phyloP scores from a whole-genome alignment of 1,284 basidiomycete species.

The Sparassis latifolia region DNA sequence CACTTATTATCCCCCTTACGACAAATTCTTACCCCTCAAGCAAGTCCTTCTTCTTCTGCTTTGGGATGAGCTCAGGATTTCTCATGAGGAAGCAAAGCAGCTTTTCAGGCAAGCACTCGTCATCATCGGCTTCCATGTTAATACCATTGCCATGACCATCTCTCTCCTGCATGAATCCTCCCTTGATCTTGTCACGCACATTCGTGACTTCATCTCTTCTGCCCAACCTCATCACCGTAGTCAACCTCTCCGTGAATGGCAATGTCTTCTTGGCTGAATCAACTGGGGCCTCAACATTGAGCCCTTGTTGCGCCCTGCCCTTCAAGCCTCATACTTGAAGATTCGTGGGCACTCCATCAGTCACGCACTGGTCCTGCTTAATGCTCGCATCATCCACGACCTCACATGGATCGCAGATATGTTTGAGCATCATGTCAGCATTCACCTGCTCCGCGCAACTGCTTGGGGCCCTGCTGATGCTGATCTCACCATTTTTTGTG shows the following conservation, averaged over 20 bases:
- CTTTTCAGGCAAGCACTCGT: conserved; percentile 21
- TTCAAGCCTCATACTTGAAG: conserved; percentile 30
- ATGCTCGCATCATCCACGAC: conserved; percentile 17
- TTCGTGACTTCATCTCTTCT: conserved; percentile 1
- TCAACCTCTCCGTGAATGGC: conserved; percentile 22
- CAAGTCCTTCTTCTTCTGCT: too few relatives aligned
- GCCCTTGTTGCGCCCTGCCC: conserved; percentile 26
- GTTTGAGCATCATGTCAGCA: neutral
- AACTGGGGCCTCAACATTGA: conserved; percentile 37
- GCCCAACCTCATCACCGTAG: conserved; percentile 7
- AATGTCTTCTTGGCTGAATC: conserved; percentile 26
- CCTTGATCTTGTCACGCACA: neutral
- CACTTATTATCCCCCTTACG: too few relatives aligned
- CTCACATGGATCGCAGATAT: conserved; percentile 24
- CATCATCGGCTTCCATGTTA: conserved; percentile 32
- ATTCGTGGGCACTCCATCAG: conserved; percentile 19
- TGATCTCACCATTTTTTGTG: neutral
- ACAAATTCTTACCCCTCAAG: too few relatives aligned
- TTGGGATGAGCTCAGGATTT: too few relatives aligned
- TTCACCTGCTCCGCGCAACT: neutral
- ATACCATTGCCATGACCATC: conserved; percentile 24
- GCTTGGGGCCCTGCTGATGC: neutral
- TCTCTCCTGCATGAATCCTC: conserved; percentile 15
- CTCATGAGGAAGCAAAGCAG: too few relatives aligned
- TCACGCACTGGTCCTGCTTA: conserved; percentile 23